Evolutionary conservation across 1,284 basidiomycete genomes (phyloP), one percentile per base, ranked within the genome.

Genomic region (Abortiporus biennis): DNA sequence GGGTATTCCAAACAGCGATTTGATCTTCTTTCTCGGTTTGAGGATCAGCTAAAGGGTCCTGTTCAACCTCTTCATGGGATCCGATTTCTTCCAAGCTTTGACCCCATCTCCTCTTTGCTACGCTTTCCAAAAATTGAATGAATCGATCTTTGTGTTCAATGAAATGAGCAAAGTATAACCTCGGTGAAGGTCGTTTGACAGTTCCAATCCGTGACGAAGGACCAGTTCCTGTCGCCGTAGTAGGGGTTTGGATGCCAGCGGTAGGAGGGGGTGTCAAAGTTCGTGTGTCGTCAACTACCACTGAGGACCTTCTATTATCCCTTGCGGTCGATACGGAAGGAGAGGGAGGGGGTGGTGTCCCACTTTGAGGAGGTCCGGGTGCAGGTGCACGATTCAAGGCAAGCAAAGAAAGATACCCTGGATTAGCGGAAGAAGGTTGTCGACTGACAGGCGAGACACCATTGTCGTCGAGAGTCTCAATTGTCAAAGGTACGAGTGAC

Each of bases 81-180:
- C 36, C 32, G 32, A 32, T 34, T 37, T 25, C 42, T 32, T 83
- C 78, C 15, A 93, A 70, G 6, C 64, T 73, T 57, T 94, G 90
- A 8, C 79, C 79, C 91, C 92, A 98, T 11, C 92, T 71, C 16
- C 78, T 74, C 34, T 69, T 58, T 0, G 92, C 90, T 11, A 98
- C 85, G 1, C 82, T 82, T 66, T 99, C 94, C 5, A 99, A 74
- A 63, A 98, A 99, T 2, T 76, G 71, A 29, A 90, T 74, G 53
- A 99, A 95, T 42, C 89, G 78, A 1, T 72, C 71, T 46, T 85
- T 81, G 55, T 95, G 91, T 53, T 94, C 90, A 31, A 97, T 85
- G 52, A 97, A 99, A 61, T 96, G 92, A 0, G 94, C 84, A 56
- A 98, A 98, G 62, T 92, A 97, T 23, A 86, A 71, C 1, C 84